Base-by-base conservation (phyloP, 1,284 basidiomycete genomes). In the Tranzscheliella williamsii region DNA sequence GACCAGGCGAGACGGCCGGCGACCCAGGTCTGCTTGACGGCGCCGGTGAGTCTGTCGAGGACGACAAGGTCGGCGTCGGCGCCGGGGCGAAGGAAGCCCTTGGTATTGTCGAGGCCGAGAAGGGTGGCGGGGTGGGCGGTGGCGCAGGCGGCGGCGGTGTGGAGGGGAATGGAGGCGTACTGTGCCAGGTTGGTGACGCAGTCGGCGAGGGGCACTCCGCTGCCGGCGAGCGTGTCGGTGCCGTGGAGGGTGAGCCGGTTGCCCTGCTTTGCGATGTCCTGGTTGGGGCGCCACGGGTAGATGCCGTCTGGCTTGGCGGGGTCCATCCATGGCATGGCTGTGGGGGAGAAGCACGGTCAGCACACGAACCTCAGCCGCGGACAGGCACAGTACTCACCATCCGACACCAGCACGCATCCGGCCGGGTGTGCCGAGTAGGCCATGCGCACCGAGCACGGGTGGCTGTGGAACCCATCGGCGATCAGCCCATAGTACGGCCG, bases 401-500 rank as follows among this genome's bases (percentile, higher is more conserved):
- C 91, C 0, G 90, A 91, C 42, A 93, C 87, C 29, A 94, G 81
- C 32, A 94, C 85, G 70, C 90, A 93, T 0, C 90, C 88, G 11
- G 89, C 86, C 1, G 88, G 87, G 67, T 87, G 86, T 0, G 87
- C 84, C 27, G 85, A 84, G 76, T 92, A 92, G 1, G 91, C 90
- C 52, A 93, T 81, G 67, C 89, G 82, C 42, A 93, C 88, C 35
- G 88, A 89, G 78, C 91, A 90, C 4, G 91, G 90, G 78, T 93
- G 90, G 21, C 85, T 88, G 76, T 94, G 91, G 48, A 91, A 85
- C 0, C 91, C 91, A 74, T 94, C 91, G 11, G 90, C 90, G 55
- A 94, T 94, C 52, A 93, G 80, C 43, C 88, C 90, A 72, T 89
- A 94, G 79, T 84, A 83, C 58, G 86, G 85, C n/a, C 79, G 23